phyloP scores from a whole-genome alignment of 2,329 filamentous ascomycete species.

The Ceratocystis huliohia region DNA sequence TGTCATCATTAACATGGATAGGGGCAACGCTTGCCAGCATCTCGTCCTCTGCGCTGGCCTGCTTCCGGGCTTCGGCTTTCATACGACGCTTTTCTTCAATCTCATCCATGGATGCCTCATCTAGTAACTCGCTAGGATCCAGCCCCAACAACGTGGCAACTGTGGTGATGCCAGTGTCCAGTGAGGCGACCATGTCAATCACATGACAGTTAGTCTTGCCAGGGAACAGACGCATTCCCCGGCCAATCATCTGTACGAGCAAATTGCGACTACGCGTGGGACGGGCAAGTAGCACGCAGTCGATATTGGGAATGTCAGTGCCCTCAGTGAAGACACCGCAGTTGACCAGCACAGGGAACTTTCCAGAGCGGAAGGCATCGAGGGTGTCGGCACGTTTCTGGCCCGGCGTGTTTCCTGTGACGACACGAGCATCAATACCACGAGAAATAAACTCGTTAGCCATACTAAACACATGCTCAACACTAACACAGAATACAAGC shows the following conservation, averaged over 20 bases:
- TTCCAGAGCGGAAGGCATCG: constrained; percentile 57
- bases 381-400: constrained; percentile 56
- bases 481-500: constrained; percentile 84
- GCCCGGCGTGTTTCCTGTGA: constrained; percentile 70
- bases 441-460: constrained; percentile 62
- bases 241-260: constrained; percentile 92
- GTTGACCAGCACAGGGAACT: constrained; percentile 77
- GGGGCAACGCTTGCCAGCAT: neutral
- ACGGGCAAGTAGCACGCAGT: constrained; percentile 77
- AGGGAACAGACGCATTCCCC: constrained; percentile 71
- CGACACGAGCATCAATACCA: constrained; percentile 70
- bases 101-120: constrained; percentile 49
- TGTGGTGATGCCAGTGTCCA: constrained; percentile 74
- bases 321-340: constrained; percentile 96
- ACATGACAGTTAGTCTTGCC: constrained; percentile 84
- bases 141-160: constrained; percentile 88
- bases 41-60: constrained; percentile 25
- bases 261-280: constrained; percentile 89
- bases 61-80: constrained; percentile 32
- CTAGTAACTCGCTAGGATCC: constrained; percentile 65
- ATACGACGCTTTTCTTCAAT: constrained; percentile 37
- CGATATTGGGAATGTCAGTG: constrained; percentile 93
- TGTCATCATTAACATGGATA: too few relatives aligned
- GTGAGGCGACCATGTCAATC: constrained; percentile 85
- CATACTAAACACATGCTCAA: constrained; percentile 64